Evolutionary conservation across 2,329 filamentous ascomycete genomes (phyloP).

Genomic region (Fusarium sp.): DNA sequence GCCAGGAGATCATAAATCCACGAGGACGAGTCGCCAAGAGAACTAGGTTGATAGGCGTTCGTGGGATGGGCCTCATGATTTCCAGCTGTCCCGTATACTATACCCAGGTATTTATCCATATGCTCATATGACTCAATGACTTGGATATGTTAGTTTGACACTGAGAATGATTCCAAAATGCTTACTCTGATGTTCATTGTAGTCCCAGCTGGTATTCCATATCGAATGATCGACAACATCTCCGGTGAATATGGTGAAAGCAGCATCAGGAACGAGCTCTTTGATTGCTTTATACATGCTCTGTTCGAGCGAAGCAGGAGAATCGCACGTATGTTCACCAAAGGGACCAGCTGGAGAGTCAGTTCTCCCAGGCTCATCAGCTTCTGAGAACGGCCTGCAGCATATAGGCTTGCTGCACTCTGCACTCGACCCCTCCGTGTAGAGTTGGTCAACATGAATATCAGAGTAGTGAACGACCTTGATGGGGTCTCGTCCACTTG

Average conservation of each 20-base stretch:
- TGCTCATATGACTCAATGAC: conserved; percentile 62
- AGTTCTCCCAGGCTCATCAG: conserved; percentile 63
- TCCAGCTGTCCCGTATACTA: conserved; percentile 66
- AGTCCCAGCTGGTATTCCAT: conserved; percentile 59
- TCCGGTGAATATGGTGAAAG: conserved; percentile 71
- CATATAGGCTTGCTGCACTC: conserved; percentile 71
- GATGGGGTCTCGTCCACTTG: conserved; percentile 62
- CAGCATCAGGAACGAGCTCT: conserved; percentile 59
- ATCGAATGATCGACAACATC: conserved; percentile 68
- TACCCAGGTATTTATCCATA: conserved; percentile 59
- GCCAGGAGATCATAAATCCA: conserved; percentile 68
- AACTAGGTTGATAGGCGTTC: conserved; percentile 63
- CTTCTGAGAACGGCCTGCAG: conserved; percentile 65
- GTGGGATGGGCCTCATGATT: conserved; percentile 69
- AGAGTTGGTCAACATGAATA: conserved; percentile 69
- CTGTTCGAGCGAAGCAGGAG: conserved; percentile 63
- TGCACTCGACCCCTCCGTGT: conserved; percentile 65
- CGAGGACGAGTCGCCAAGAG: conserved; percentile 57
- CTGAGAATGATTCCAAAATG: neutral
- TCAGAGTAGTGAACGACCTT: conserved; percentile 72
- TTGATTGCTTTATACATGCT: conserved; percentile 68
- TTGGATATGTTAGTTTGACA: conserved; percentile 22
- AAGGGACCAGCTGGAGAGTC: conserved; percentile 64
- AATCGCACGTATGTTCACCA: conserved; percentile 67
- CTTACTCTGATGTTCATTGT: conserved; percentile 52